A percentile compares a stretch with the other conserved stretches of the same genome.
Conservation (phyloP, 164 flowering plant species). For the Magnolia kwangsiensis region DNA sequence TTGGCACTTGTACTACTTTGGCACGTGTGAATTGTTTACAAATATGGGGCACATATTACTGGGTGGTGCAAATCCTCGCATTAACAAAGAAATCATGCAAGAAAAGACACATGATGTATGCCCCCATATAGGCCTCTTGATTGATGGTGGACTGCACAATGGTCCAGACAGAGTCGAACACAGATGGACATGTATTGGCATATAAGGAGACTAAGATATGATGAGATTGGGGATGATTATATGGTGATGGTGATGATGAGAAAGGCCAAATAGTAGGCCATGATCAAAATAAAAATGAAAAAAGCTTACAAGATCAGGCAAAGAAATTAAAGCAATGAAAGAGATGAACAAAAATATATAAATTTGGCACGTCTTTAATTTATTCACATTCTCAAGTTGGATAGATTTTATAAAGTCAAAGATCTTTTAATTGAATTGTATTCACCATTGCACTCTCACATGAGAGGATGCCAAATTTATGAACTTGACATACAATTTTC, state of each 20-base stretch:
- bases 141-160: constrained; percentile 17
- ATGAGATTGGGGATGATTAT: constrained; percentile 7
- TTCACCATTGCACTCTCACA: too few relatives aligned
- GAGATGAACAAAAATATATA: neutral
- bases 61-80: constrained; percentile 1
- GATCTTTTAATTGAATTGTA: too few relatives aligned
- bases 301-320: too few relatives aligned
- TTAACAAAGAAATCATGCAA: constrained; percentile 43
- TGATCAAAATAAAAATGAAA: neutral
- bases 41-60: too few relatives aligned
- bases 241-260: neutral
- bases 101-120: constrained; percentile 35
- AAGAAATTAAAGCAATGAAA: too few relatives aligned
- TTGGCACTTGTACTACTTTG: too few relatives aligned
- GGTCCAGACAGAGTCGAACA: constrained; percentile 25
- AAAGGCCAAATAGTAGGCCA: neutral
- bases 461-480: too few relatives aligned
- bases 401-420: too few relatives aligned
- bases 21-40: too few relatives aligned
- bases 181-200: constrained; percentile 29
- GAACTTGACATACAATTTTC: too few relatives aligned
- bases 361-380: neutral
- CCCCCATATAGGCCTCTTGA: constrained; percentile 34
- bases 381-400: too few relatives aligned
- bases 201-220: constrained; percentile 25